A percentile compares a stretch with the other conserved stretches of the same genome.
Evolutionary conservation across 768 basidiomycete species (phyloP).

Genomic region (Amanita exitialis): DNA sequence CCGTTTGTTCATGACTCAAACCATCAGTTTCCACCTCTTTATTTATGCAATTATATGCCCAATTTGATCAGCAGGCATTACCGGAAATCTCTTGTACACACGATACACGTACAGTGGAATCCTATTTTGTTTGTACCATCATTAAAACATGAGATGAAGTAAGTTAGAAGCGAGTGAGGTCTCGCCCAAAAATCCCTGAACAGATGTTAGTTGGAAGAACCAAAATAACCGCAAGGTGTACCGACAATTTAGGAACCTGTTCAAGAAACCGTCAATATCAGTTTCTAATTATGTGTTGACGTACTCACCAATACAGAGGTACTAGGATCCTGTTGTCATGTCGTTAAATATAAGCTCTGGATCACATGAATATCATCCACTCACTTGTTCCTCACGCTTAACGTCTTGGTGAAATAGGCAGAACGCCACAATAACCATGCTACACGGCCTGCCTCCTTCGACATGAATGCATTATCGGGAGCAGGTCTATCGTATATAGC

Average conservation of each 20-base stretch:
- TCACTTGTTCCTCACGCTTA: conserved; percentile 64
- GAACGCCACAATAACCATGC: conserved; percentile 79
- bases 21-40: too few relatives aligned
- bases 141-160: background rate
- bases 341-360: background rate
- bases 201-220: conserved; percentile 4
- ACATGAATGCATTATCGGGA: conserved; percentile 31
- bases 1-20: background rate
- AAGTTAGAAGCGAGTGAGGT: conserved; percentile 55
- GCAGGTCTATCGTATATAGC: conserved; percentile 65
- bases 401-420: conserved; percentile 71
- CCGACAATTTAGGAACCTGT: conserved; percentile 64
- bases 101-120: too few relatives aligned
- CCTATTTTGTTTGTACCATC: background rate
- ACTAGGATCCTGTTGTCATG: conserved; percentile 41
- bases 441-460: conserved; percentile 53
- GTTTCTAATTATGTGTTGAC: conserved; percentile 5
- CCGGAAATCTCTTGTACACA: too few relatives aligned
- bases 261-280: conserved; percentile 1
- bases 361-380: conserved; percentile 12
- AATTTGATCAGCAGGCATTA: too few relatives aligned
- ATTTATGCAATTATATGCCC: too few relatives aligned
- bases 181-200: conserved; percentile 67
- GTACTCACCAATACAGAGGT: conserved; percentile 51
- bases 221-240: conserved; percentile 7